Conservation (phyloP, 73 alveolate species). For the Diophrys appendiculata region DNA sequence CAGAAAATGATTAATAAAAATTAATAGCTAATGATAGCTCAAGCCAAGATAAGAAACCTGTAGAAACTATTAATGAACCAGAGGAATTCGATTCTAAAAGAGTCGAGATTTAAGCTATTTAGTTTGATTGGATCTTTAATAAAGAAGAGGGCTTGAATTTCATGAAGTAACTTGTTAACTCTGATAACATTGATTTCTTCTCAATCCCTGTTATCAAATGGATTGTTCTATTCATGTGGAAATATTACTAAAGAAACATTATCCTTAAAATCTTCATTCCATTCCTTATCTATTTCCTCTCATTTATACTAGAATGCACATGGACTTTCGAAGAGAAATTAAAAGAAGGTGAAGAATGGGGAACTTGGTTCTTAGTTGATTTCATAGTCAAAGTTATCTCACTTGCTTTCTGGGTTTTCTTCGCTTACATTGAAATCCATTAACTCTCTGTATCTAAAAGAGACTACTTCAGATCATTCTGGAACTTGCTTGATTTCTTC, state of each 20-base stretch:
- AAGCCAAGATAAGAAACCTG: neutral
- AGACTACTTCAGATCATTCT: slow-evolving; percentile 1
- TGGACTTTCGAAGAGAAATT: slow-evolving; percentile 16
- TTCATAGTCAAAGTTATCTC: neutral
- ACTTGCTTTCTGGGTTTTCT: neutral
- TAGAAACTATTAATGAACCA: neutral
- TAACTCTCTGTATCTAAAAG: neutral
- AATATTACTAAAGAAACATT: slow-evolving; percentile 23
- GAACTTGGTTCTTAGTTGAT: neutral
- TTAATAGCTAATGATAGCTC: neutral
- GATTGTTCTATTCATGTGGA: slow-evolving; percentile 36
- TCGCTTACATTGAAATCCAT: slow-evolving; percentile 14
- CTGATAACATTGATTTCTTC: slow-evolving; percentile 12
- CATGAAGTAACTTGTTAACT: slow-evolving; percentile 11
- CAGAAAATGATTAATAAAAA: neutral
- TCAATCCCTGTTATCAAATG: slow-evolving; percentile 15
- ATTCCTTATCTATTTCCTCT: slow-evolving; percentile 13
- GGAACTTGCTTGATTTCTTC: slow-evolving; percentile 15
- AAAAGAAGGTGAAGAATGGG: slow-evolving; percentile 3
- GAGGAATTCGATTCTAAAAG: neutral
- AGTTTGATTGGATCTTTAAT: slow-evolving; percentile 51
- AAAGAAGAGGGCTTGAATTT: slow-evolving; percentile 22
- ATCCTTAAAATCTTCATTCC: slow-evolving; percentile 21
- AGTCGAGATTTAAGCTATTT: slow-evolving; percentile 17
- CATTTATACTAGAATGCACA: slow-evolving; percentile 16